Evolutionary conservation across 768 basidiomycete genomes (phyloP).

Genomic region (Tylopilus intermedius): DNA sequence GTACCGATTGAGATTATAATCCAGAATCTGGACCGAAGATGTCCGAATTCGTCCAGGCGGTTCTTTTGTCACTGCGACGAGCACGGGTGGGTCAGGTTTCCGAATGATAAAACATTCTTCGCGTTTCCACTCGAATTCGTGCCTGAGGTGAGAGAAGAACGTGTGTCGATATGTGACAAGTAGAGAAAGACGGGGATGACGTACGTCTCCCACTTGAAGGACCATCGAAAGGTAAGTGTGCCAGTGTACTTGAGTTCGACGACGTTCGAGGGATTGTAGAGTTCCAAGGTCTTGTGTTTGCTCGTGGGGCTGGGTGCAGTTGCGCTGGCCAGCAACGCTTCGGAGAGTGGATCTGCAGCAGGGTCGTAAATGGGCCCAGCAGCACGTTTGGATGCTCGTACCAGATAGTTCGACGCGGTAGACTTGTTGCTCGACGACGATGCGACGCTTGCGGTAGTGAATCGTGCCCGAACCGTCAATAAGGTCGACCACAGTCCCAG

Average conservation of each 20-base stretch:
- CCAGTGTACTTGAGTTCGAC: slow-evolving; percentile 75
- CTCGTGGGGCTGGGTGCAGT: slow-evolving; percentile 57
- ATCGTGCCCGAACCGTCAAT: slow-evolving; percentile 56
- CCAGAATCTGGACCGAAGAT: slow-evolving; percentile 66
- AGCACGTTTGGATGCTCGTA: slow-evolving; percentile 26
- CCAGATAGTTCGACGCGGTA: slow-evolving; percentile 70
- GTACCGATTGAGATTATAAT: slow-evolving; percentile 80
- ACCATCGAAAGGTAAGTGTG: slow-evolving; percentile 69
- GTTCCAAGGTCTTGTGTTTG: slow-evolving; percentile 71
- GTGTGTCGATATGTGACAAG: not conserved
- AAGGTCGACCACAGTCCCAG: slow-evolving; percentile 55
- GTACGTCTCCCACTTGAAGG: slow-evolving; percentile 80
- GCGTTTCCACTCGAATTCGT: slow-evolving; percentile 82
- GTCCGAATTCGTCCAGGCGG: slow-evolving; percentile 61
- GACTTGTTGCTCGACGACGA: slow-evolving; percentile 38
- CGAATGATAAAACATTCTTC: slow-evolving; percentile 80
- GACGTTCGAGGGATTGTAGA: slow-evolving; percentile 65
- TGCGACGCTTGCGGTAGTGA: slow-evolving; percentile 70
- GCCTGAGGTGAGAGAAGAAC: slow-evolving; percentile 37
- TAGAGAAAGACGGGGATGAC: slow-evolving; percentile 22
- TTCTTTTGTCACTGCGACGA: slow-evolving; percentile 79
- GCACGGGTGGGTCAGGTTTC: slow-evolving; percentile 83
- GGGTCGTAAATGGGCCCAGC: not conserved
- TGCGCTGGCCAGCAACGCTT: slow-evolving; percentile 65
- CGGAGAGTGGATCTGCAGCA: slow-evolving; percentile 63